These are phyloP conservation scores for Garcia nutans DNA, from an alignment of 345 rosid species.

Conservation along the genomic window DNA sequence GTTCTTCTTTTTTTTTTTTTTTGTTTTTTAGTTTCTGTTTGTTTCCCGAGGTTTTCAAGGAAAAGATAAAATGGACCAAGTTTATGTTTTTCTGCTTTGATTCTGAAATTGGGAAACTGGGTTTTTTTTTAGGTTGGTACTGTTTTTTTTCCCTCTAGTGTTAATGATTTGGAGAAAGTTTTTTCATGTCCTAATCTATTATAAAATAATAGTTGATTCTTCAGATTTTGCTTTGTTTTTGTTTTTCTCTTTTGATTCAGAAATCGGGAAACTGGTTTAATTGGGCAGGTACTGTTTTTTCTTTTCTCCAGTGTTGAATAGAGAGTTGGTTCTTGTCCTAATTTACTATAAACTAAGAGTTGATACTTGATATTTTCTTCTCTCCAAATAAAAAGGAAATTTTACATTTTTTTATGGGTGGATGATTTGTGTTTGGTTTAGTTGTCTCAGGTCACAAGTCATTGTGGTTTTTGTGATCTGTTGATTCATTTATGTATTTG, in stretches of 20 bases:
- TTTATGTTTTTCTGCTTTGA: neutral
- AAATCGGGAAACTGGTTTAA: neutral
- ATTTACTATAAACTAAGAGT: neutral
- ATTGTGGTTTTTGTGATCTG: neutral
- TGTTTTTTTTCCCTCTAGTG: neutral
- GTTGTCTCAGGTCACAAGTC: neutral
- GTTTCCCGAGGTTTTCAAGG: neutral
- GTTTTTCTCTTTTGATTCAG: neutral
- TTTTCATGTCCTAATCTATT: neutral
- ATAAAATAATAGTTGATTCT: neutral
- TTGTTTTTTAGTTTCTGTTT: neutral
- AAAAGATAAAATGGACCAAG: neutral
- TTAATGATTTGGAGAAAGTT: neutral
- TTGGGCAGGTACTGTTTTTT: neutral
- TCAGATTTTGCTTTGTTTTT: neutral
- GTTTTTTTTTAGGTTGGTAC: neutral
- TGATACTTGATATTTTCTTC: neutral
- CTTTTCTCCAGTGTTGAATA: neutral
- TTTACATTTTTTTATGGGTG: neutral
- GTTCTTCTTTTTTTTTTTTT: neutral
- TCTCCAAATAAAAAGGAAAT: neutral
- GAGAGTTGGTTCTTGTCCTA: neutral
- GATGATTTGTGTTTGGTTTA: neutral
- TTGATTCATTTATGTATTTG: neutral
- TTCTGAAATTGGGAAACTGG: neutral